Conservation (phyloP, 371 early-diverging fungal species). For the Furculomyces boomerangus region DNA sequence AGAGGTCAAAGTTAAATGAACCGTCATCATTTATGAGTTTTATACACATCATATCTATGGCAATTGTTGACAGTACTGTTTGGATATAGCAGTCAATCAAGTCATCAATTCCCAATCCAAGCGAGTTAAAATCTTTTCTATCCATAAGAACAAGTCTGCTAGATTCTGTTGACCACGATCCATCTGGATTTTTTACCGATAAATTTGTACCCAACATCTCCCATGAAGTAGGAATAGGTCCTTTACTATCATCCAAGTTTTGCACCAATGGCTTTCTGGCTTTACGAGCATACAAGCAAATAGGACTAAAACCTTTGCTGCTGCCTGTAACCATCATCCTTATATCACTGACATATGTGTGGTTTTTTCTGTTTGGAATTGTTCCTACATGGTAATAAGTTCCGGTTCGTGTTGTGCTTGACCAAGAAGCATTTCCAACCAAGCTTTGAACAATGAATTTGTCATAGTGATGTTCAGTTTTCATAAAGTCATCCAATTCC, state of each 20-base stretch:
- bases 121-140: constrained; percentile 80
- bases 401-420: constrained; percentile 55
- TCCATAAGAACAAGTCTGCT: constrained; percentile 76
- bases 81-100: constrained; percentile 88
- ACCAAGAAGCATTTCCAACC: constrained; percentile 87
- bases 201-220: constrained; percentile 90
- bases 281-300: constrained; percentile 70
- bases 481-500: constrained; percentile 63
- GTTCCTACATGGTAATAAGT: constrained; percentile 84
- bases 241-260: constrained; percentile 42
- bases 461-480: constrained; percentile 69
- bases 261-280: constrained; percentile 59
- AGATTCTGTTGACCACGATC: constrained; percentile 75
- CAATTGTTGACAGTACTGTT: constrained; percentile 71
- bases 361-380: constrained; percentile 74
- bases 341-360: constrained; percentile 72
- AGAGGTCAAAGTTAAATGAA: constrained; percentile 59
- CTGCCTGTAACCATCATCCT: constrained; percentile 81
- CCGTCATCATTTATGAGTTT: constrained; percentile 42
- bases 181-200: constrained; percentile 54
- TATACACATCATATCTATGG: constrained; percentile 74
- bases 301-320: constrained; percentile 62
- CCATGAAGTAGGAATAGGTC: constrained; percentile 50
- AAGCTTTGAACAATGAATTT: constrained; percentile 88
- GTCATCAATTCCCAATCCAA: constrained; percentile 79